phyloP scores from a whole-genome alignment of 169 alveolate species.

The Babesia gibsoni region DNA sequence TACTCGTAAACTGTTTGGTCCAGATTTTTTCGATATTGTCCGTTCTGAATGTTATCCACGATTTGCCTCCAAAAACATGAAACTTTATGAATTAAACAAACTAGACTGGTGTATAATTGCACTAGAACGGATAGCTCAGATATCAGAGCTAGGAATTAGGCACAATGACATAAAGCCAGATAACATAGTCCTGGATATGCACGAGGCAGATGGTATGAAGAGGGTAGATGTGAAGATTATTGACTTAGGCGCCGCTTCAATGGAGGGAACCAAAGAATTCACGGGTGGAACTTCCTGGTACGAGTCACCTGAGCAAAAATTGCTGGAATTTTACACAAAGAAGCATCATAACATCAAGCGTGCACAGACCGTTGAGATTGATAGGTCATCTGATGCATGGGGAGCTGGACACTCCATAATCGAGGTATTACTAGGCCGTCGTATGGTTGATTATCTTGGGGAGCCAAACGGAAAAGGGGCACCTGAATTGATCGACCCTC shows the following conservation, averaged over 20 bases:
- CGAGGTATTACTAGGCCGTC: slow-evolving; percentile 76
- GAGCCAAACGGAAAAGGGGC: slow-evolving; percentile 81
- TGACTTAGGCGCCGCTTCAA: slow-evolving; percentile 84
- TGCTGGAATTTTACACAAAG: slow-evolving; percentile 80
- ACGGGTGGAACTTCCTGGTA: slow-evolving; percentile 88
- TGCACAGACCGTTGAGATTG: slow-evolving; percentile 75
- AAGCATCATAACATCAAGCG: slow-evolving; percentile 71
- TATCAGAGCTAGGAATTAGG: slow-evolving; percentile 76
- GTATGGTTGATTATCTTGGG: slow-evolving; percentile 78
- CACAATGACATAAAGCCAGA: slow-evolving; percentile 86
- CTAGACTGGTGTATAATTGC: slow-evolving; percentile 84
- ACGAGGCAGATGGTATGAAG: slow-evolving; percentile 67
- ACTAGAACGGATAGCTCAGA: slow-evolving; percentile 78
- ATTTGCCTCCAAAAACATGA: slow-evolving; percentile 66
- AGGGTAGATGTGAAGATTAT: slow-evolving; percentile 79
- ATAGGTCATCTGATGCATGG: slow-evolving; percentile 82
- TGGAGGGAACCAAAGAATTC: slow-evolving; percentile 80
- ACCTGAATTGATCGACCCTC: slow-evolving; percentile 75
- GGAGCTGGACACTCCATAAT: slow-evolving; percentile 84
- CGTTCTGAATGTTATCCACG: slow-evolving; percentile 74
- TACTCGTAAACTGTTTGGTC: slow-evolving; percentile 79
- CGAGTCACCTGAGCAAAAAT: slow-evolving; percentile 84
- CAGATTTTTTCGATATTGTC: slow-evolving; percentile 81
- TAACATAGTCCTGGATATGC: slow-evolving; percentile 80
- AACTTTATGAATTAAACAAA: slow-evolving; percentile 81